Base-by-base conservation (phyloP, 768 basidiomycete genomes). In the Phanerochaete sordida region DNA sequence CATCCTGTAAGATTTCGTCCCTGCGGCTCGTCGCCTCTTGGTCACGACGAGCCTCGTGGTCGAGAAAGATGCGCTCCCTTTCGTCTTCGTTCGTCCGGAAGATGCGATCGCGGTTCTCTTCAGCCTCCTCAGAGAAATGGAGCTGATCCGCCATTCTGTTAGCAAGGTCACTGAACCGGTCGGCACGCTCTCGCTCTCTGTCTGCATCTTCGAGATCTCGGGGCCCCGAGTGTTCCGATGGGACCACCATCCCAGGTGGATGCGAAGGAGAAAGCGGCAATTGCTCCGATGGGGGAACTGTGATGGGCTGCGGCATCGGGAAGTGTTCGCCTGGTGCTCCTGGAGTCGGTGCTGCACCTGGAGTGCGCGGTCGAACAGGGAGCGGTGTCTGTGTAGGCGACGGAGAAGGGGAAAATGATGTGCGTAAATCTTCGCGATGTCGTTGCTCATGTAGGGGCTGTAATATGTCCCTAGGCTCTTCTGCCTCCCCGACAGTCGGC, bases 81-180 rank as follows among this genome's bases (percentile, higher is more conserved):
- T 83, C 84, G 12, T 86, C 84, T 70, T 93, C 91, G 60, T 82
- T 81, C 1, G 74, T 73, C 19, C 82, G 79, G 73, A 90, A 91
- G 30, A 85, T 83, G 8, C 69, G 70, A 58, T 92, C 90, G 11
- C 90, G 82, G 48, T 75, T 76, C 26, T 83, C 79, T 66, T 93
- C 91, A 0, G 81, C 82, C 53, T 83, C 82, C 35, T 81, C 79
- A 0, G 84, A 81, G 1, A 78, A 77, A 8, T 76, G 74, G 9
- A 78, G 75, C 5, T 81, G 75, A 30, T 81, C 74, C 3, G 77
- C 75, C 13, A 91, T 68, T 23, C 78, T 77, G 21, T 75, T 71
- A 53, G 85, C 83, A 21, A 83, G 77, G 0, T 83, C 85, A 11
- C 79, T 79, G 26, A 91, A 76, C 21, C 83, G 83, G 57, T 84